Evolutionary conservation across 495 filamentous ascomycete species (phyloP), one percentile per base, ranked within the genome.

Genomic region (Neurospora sp.): DNA sequence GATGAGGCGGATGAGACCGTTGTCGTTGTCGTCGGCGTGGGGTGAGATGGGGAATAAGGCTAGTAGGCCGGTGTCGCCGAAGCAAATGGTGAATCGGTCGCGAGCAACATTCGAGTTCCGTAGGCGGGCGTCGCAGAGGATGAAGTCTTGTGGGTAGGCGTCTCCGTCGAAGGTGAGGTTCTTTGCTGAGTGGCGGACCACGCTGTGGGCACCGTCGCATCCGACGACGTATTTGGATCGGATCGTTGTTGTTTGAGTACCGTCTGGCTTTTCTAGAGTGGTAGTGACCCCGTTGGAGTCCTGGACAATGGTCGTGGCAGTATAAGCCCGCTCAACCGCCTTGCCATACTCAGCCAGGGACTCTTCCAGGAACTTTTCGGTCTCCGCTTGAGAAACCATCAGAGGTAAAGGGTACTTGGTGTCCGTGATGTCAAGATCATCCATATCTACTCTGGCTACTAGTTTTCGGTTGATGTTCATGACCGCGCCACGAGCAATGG

Each of bases 141-240:
- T 78, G 75, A 86, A 87, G 41, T 80, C 80, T 37, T 85, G 80
- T 38, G 81, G 79, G 72, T 84, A 84, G 1, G 78, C 73, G 0
- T 78, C 79, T 4, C 85, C 85, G 38, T 85, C 80, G 70, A 86
- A 87, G 27, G 77, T 72, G n/a, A 86, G 77, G 14, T 81, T 77
- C 0, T 73, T 70, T 18, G 85, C 79, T 5, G 81, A 75, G 35
- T 81, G 81, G 0, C 85, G 81, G 7, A 86, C 84, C 18, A 78
- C 72, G 38, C 80, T 84, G 72, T 80, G 84, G 12, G 84, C 84
- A 35, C 85, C 85, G 71, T 87, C 85, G 69, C 83, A 85, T 8
- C 84, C 85, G 62, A 86, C 81, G 3, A 84, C 78, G 72, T 84
- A 86, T 39, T 80, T 80, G n/a, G 80, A 79, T 18, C 80, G 79